Evolutionary conservation across 768 basidiomycete genomes (phyloP).

Genomic region (Lyophyllum decastes): DNA sequence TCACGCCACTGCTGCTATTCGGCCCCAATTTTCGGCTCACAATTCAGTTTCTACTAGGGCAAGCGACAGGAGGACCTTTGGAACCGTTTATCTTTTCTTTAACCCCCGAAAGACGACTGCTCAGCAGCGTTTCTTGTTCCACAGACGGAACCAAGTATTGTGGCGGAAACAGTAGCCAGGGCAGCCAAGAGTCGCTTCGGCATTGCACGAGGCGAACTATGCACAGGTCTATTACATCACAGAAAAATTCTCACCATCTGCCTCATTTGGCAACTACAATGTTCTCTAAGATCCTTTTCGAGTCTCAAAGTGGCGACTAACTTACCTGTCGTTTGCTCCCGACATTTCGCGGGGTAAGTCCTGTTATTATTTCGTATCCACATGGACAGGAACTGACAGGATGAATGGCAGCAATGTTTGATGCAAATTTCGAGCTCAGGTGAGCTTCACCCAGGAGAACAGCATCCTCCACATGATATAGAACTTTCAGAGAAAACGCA

Average conservation of each 20-base stretch:
- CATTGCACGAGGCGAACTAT: background rate
- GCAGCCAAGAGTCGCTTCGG: background rate
- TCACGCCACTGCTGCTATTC: background rate
- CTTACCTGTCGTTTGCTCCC: background rate
- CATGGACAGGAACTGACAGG: background rate
- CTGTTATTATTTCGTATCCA: background rate
- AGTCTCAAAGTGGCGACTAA: background rate
- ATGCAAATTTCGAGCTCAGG: too few relatives aligned
- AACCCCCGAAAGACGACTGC: background rate
- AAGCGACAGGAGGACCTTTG: background rate
- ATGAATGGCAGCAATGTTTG: background rate
- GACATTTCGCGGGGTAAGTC: background rate
- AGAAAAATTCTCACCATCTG: background rate
- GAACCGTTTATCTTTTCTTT: background rate
- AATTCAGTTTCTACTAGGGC: background rate
- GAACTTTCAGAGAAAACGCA: too few relatives aligned
- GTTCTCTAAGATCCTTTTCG: background rate
- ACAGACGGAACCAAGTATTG: background rate
- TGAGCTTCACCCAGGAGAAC: too few relatives aligned
- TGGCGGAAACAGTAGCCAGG: background rate
- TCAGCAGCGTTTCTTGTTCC: background rate
- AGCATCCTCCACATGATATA: too few relatives aligned
- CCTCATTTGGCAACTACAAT: background rate
- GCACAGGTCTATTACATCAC: background rate
- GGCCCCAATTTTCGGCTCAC: background rate